Base-by-base conservation (phyloP, 2,329 filamentous ascomycete species). In the Gremmenia infestans region DNA sequence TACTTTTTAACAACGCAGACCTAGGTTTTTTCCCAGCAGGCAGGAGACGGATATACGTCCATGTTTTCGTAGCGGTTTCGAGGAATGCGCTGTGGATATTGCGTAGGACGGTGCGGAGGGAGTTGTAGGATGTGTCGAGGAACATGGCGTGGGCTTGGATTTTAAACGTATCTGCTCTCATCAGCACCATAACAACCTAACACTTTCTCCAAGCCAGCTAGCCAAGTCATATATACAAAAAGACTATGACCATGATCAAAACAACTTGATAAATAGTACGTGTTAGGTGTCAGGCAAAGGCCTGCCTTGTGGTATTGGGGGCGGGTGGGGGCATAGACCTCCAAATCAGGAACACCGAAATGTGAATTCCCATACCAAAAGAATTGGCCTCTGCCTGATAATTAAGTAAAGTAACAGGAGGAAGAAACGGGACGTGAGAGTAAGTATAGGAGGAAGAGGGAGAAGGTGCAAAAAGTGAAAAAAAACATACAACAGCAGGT, bases 71-170 rank as follows among this genome's bases (percentile, higher is more conserved):
- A 8, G 90, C 91, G 6, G 88, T 85, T 70, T 95, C 90, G 17
- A 76, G 66, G 65, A 97, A 93, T 35, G 84, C 85, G n/a, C 80
- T 78, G 65, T 86, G 82, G 3, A 97, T 74, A 63, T 94, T 96
- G n/a, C 74, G 71, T 4, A 93, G 76, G 12, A 94, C 87, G 0
- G 85, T 89, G 4, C 70, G 63, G 7, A 80, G 69, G 3, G 84
- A 81, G 73, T 97, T 97, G 75, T 93, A 86, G 3, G 78, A 73
- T 4, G 88, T 89, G 70, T 95, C 91, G 65, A 89, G 86, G 70
- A 91, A 88, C 85, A 95, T 92, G 50, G 83, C 77, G 65, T 94
- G 88, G 51, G 91, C 86, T 69, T 96, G 90, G 52, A 94, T 84
- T 70, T 91, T 92, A 76, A 97, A 91, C 3, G 84, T 74, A 65